These are phyloP conservation scores for Neocallimastix lanati DNA, from an alignment of 192 early-diverging fungal genomes.

Conservation along the genomic window DNA sequence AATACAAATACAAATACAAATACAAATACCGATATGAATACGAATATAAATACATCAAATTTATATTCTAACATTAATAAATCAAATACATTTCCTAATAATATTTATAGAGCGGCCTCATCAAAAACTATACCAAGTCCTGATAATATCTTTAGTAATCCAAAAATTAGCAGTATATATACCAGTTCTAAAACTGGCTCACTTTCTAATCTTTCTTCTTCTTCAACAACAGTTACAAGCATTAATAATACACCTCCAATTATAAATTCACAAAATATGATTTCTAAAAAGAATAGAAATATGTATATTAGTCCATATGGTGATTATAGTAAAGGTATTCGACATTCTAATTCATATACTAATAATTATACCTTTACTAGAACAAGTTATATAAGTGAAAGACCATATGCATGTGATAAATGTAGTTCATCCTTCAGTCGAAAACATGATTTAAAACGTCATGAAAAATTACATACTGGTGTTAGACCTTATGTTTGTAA, in stretches of 20 bases:
- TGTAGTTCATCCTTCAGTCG: slow-evolving; percentile 53
- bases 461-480: slow-evolving; percentile 50
- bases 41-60: no score
- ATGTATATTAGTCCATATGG: neutral
- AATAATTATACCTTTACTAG: neutral
- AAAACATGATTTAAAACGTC: slow-evolving; percentile 58
- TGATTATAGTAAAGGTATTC: neutral
- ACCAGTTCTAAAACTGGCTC: neutral
- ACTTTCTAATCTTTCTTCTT: neutral
- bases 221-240: neutral
- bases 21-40: no score
- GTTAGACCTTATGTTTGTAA: slow-evolving; percentile 55
- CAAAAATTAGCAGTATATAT: neutral
- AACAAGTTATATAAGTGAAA: neutral
- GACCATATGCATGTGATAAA: slow-evolving; percentile 21
- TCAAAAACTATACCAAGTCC: neutral
- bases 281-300: neutral
- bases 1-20: no score
- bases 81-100: neutral
- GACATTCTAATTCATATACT: neutral
- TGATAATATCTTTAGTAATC: neutral
- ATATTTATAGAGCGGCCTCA: neutral
- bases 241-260: neutral
- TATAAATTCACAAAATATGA: neutral
- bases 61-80: no score